Base-by-base conservation (phyloP, 1,139 yeast genomes). In the Diutina siamensis region DNA sequence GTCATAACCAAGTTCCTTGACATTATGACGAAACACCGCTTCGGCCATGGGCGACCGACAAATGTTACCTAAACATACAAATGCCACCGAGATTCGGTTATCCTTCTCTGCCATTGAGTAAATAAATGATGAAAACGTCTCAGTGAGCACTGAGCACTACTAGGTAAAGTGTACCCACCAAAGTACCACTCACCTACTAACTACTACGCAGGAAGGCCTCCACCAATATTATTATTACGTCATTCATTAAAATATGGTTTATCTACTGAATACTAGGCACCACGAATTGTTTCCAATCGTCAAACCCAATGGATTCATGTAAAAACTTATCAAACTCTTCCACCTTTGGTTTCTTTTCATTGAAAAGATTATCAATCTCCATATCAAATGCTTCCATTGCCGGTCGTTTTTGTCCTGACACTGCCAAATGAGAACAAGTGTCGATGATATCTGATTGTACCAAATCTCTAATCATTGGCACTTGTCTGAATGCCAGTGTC, bases 21-120 rank as follows among this genome's bases (percentile, higher is more conserved):
- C 94, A 25, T 70, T 68, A 50, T 85, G 79, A 46, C 68, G 70
- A 64, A 88, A 87, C 1, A 88, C 84, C 0, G 96, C 97, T 60
- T 89, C 97, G 0, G 98, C 97, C 97, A 89, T 89, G 10, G 97
- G 97, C 1, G 97, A 88, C 46, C 97, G 92, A 58, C 98, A 89
- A 41, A 88, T 87, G 62, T 89, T 89, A 2, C 97, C 97, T 19
- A 88, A 69, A 58, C 97, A 89, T 2, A 88, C 94, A 59, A 89
- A 89, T 0, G 94, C 95, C 34, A 87, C 92, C 1, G 83, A 72
- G 10, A 80, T 60, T 52, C 61, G 58, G 50, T 57, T 58, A 3
- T 61, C 60, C n/a, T n/a, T n/a, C n/a, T n/a, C n/a, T n/a, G n/a
- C n/a, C n/a, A n/a, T n/a, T n/a, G n/a, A n/a, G n/a, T n/a, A n/a